Conservation (phyloP, 2,329 filamentous ascomycete species). For the Periconia sp. region DNA sequence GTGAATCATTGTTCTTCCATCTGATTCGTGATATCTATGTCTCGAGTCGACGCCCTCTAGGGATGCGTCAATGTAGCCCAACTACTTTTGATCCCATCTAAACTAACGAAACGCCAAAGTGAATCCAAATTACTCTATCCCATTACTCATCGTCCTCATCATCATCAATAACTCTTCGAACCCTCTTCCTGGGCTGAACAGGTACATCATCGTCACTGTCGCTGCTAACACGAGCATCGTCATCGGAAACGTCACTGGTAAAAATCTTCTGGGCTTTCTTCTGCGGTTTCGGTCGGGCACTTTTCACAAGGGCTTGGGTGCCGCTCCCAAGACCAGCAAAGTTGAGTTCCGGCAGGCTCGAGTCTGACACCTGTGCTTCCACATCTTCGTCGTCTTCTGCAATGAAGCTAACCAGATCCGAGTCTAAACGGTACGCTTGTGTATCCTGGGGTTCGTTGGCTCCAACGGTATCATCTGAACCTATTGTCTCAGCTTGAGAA, state of each 20-base stretch:
- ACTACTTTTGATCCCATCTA: no score
- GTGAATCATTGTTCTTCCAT: no score
- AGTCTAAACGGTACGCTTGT: conserved; percentile 46
- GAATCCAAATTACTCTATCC: background rate
- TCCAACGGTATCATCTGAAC: conserved; percentile 48
- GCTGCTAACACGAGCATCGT: conserved; percentile 37
- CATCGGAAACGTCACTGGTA: conserved; percentile 37
- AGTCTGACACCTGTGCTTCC: conserved; percentile 31
- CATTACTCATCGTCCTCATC: conserved; percentile 32
- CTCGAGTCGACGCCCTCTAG: no score
- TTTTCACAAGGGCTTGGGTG: conserved; percentile 36
- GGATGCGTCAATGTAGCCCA: no score
- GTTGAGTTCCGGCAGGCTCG: conserved; percentile 34
- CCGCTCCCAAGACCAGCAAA: conserved; percentile 31
- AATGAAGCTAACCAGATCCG: conserved; percentile 50
- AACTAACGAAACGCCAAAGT: background rate
- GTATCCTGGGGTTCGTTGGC: conserved; percentile 41
- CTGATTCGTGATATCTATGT: no score
- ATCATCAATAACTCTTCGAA: conserved; percentile 31
- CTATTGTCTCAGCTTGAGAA: conserved; percentile 45
- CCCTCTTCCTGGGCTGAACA: conserved; percentile 6
- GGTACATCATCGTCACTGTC: conserved; percentile 34
- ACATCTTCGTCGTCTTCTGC: conserved; percentile 45
- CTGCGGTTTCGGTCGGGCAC: conserved; percentile 20
- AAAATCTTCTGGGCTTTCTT: conserved; percentile 35